Percentiles rank a stretch among this genome's conserved stretches.
phyloP scores from a whole-genome alignment of 1,139 yeast species.

The Yamadazyma diddensiae region DNA sequence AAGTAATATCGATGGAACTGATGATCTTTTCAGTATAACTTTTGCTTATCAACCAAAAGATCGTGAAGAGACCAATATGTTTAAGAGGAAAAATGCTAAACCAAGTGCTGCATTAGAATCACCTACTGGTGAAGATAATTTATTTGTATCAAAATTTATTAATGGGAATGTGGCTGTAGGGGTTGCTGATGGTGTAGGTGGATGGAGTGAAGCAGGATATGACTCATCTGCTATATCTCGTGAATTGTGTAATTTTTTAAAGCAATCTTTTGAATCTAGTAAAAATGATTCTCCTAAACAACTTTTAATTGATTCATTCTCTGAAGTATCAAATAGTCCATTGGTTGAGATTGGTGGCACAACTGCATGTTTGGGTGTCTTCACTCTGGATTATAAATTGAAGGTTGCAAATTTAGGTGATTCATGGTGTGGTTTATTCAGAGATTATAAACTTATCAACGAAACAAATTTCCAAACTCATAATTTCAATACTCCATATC shows the following conservation, averaged over 20 bases:
- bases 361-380: conserved; percentile 83
- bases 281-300: conserved; percentile 36
- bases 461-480: conserved; percentile 82
- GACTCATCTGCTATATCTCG: conserved; percentile 82
- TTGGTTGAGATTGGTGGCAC: conserved; percentile 91
- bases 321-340: conserved; percentile 48
- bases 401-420: conserved; percentile 85
- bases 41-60: conserved; percentile 76
- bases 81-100: conserved; percentile 25
- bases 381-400: conserved; percentile 49
- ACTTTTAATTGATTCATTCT: conserved; percentile 55
- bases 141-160: conserved; percentile 49
- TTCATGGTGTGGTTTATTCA: conserved; percentile 88
- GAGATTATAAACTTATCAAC: conserved; percentile 58
- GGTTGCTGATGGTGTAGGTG: conserved; percentile 98
- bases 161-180: conserved; percentile 64
- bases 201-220: conserved; percentile 91
- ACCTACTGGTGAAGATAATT: conserved; percentile 87
- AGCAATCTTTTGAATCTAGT: conserved; percentile 24
- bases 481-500: conserved; percentile 89
- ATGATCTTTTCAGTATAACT: conserved; percentile 47
- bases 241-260: conserved; percentile 53
- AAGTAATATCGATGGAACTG: conserved; percentile 10
- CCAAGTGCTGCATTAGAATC: conserved; percentile 41
- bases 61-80: conserved; percentile 48